These are phyloP conservation scores for Nothophytophthora sp. DNA, from an alignment of 352 stramenopile species.

Conservation along the genomic window DNA sequence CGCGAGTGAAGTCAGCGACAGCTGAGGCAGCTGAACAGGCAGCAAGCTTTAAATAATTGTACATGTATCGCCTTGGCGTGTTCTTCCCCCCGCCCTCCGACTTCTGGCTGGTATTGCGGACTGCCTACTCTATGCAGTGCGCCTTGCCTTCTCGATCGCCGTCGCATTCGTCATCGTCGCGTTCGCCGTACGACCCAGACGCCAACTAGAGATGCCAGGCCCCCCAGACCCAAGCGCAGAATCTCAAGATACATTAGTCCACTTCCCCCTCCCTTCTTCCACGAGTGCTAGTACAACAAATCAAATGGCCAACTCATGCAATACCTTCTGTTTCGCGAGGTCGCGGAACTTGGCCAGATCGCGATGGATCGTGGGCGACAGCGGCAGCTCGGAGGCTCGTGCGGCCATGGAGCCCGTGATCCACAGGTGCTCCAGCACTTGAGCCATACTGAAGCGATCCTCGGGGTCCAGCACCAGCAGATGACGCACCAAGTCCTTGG, in stretches of 20 bases:
- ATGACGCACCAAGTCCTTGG: slow-evolving; percentile 77
- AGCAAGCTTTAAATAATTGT: too few species aligned
- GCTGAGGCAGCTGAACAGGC: too few species aligned
- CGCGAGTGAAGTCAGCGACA: slow-evolving; percentile 23
- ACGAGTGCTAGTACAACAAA: neutral
- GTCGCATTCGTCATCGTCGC: slow-evolving; percentile 9
- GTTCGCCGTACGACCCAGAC: slow-evolving; percentile 27
- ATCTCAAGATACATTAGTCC: slow-evolving; percentile 25
- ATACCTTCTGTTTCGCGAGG: slow-evolving; percentile 56
- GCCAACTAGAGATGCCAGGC: slow-evolving; percentile 21
- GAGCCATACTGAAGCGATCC: slow-evolving; percentile 59
- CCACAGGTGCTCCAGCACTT: slow-evolving; percentile 79
- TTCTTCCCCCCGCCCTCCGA: too few species aligned
- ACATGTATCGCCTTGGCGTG: too few species aligned
- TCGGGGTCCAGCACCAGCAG: slow-evolving; percentile 76
- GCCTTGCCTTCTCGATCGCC: too few species aligned
- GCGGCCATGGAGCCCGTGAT: slow-evolving; percentile 30
- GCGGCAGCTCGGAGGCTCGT: slow-evolving; percentile 30
- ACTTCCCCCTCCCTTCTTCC: too few species aligned
- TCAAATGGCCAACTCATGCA: neutral
- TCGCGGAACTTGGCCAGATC: slow-evolving; percentile 70
- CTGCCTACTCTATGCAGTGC: too few species aligned
- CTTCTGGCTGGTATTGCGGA: too few species aligned
- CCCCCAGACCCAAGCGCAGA: slow-evolving; percentile 17
- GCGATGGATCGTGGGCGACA: slow-evolving; percentile 72